phyloP scores from a whole-genome alignment of 2,329 filamentous ascomycete genomes.

The Colletotrichum kahawae region DNA sequence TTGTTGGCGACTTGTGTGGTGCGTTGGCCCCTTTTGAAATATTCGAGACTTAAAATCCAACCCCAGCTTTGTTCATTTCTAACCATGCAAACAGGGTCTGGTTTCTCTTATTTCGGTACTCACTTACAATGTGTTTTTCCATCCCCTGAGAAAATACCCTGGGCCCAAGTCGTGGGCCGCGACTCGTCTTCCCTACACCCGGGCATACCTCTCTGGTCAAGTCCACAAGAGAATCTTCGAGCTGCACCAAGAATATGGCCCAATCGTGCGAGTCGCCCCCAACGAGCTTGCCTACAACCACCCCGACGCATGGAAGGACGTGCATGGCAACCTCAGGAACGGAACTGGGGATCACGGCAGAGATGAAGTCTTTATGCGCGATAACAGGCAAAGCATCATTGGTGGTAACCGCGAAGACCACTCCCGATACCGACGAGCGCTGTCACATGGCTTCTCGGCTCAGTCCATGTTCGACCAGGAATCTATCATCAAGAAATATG shows the following conservation, averaged over 20 bases:
- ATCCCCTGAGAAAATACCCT: constrained; percentile 1
- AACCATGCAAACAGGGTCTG: not conserved
- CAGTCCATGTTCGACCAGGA: constrained; percentile 24
- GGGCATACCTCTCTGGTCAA: not conserved
- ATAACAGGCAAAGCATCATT: constrained; percentile 5
- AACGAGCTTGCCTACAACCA: constrained; percentile 50
- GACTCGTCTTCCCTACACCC: not conserved
- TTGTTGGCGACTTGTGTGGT: not conserved
- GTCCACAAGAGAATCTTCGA: constrained; percentile 28
- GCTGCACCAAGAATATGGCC: constrained; percentile 45
- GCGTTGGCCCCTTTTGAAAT: not conserved
- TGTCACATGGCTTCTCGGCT: constrained; percentile 35
- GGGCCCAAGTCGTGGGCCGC: constrained; percentile 16
- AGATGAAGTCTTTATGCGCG: not conserved
- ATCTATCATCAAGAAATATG: constrained; percentile 29
- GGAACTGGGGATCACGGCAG: not conserved
- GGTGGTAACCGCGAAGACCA: constrained; percentile 23
- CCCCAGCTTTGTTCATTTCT: not conserved
- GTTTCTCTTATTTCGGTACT: not conserved
- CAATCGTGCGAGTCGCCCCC: constrained; percentile 50
- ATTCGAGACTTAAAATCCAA: not conserved
- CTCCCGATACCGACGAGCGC: constrained; percentile 23
- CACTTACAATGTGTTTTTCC: constrained; percentile 4
- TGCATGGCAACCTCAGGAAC: constrained; percentile 35
- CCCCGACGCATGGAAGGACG: constrained; percentile 41